Conservation (phyloP, 768 basidiomycete genomes). For the Boletus patriciae region DNA sequence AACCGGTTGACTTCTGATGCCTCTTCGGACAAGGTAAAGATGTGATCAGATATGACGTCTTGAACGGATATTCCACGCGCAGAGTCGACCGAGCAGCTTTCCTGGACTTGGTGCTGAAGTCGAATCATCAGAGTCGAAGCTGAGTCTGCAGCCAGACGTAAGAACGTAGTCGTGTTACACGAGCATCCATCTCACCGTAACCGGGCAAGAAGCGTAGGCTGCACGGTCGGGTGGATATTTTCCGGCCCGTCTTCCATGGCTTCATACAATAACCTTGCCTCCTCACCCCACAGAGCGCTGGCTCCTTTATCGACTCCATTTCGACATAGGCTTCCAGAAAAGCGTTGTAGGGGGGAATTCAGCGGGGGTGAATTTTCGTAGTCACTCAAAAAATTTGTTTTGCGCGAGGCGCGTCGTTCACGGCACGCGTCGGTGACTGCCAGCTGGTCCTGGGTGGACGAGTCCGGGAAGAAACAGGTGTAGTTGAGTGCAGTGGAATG, state of each 20-base stretch:
- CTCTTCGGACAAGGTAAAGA: conserved; percentile 53
- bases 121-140: conserved; percentile 33
- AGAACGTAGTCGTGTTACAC: conserved; percentile 5
- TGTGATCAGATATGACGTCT: conserved; percentile 56
- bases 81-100: conserved; percentile 47
- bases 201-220: conserved; percentile 64
- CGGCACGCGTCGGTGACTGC: conserved; percentile 85
- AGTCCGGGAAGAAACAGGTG: conserved; percentile 61
- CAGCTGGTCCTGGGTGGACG: conserved; percentile 63
- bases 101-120: conserved; percentile 15
- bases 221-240: conserved; percentile 48
- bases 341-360: conserved; percentile 62
- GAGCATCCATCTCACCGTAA: conserved; percentile 42
- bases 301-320: conserved; percentile 53
- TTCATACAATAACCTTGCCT: conserved; percentile 60
- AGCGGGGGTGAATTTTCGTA: conserved; percentile 46
- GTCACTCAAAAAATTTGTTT: conserved; percentile 65
- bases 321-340: conserved; percentile 65
- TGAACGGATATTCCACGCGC: conserved; percentile 50
- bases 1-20: conserved; percentile 53
- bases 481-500: conserved; percentile 37
- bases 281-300: conserved; percentile 57
- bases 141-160: conserved; percentile 35
- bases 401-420: conserved; percentile 77
- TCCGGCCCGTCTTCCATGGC: conserved; percentile 52